Base-by-base conservation (phyloP, 768 basidiomycete genomes). In the Boletellus emodensis region DNA sequence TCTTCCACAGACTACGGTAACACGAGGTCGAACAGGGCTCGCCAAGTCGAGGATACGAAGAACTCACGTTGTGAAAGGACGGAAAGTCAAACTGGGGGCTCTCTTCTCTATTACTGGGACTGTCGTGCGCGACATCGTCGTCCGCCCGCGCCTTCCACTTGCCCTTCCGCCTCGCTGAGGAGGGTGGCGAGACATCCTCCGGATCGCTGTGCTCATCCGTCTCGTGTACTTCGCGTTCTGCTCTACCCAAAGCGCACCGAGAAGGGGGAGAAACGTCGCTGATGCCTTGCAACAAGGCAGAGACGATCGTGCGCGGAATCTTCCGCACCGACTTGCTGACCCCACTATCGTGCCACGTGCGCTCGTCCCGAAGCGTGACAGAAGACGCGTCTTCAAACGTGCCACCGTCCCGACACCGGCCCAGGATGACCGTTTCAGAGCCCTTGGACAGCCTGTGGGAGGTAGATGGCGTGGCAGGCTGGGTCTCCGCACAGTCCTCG, bases 241-340 rank as follows among this genome's bases (percentile, higher is more conserved):
- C 35, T 11, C 13, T 22, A 24, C 35, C 22, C 12, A 30, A 34
- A 3, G 35, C 36, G 13, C 38, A 20, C 11, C 13, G 40, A 45
- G 48, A 33, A 5, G 56, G 24, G 24, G 24, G 35, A n/a, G 52
- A 46, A 3, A 55, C 15, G 13, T 44, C 17, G 24, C 12, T 9
- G 13, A 37, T n/a, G 0, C 30, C 40, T 35, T 60, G 56, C 38
- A 68, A 47, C 9, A 64, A 46, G 1, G 14, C 46, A 6, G 64
- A 60, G 18, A 44, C 24, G 28, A 64, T 52, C 3, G 33, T 44
- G 6, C 51, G 18, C 5, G 64, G 64, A 12, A 68, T 46, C 6
- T 1, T 50, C 13, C 37, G 50, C 11, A 28, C 18, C 6, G 6
- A 17, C 39, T 41, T 39, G 40, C 48, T n/a, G 15, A 34, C 26